Conservation (phyloP, 2,329 filamentous ascomycete genomes). For the Aspergillus sp. region DNA sequence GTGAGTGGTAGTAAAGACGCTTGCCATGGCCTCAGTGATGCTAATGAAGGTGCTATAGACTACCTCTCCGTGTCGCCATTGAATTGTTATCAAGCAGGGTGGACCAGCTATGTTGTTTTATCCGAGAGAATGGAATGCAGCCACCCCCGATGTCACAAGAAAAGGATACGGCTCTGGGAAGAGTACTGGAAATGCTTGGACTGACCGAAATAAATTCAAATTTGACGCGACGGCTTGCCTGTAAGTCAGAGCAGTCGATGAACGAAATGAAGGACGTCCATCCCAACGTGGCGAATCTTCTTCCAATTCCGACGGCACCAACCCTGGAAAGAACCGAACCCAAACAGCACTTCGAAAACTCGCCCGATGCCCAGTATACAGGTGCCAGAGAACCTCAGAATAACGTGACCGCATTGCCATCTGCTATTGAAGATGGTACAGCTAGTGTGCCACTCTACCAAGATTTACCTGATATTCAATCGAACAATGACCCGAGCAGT, state of each 20-base stretch:
- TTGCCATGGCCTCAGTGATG: not conserved
- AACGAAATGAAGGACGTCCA: no score
- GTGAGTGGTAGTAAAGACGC: not conserved
- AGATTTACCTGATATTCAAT: not conserved
- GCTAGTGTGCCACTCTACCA: not conserved
- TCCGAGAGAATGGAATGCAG: constrained; percentile 18
- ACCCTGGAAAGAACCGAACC: not conserved
- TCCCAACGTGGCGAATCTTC: no score
- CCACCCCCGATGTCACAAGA: constrained; percentile 15
- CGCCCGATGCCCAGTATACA: no score
- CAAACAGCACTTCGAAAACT: not conserved
- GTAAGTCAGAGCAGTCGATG: no score
- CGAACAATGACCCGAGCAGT: not conserved
- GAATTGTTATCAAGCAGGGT: constrained; percentile 23
- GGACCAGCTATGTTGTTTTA: constrained; percentile 23
- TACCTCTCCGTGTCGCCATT: constrained; percentile 22
- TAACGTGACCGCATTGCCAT: not conserved
- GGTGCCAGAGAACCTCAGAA: not conserved
- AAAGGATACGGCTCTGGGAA: constrained; percentile 12
- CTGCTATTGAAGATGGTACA: not conserved
- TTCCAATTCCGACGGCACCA: no score
- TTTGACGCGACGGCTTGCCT: not conserved
- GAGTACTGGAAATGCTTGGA: constrained; percentile 14
- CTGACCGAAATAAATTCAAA: constrained; percentile 4
- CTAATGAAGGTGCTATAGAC: not conserved